Conservation (phyloP, 1,284 basidiomycete genomes). For the Ustilago nuda region DNA sequence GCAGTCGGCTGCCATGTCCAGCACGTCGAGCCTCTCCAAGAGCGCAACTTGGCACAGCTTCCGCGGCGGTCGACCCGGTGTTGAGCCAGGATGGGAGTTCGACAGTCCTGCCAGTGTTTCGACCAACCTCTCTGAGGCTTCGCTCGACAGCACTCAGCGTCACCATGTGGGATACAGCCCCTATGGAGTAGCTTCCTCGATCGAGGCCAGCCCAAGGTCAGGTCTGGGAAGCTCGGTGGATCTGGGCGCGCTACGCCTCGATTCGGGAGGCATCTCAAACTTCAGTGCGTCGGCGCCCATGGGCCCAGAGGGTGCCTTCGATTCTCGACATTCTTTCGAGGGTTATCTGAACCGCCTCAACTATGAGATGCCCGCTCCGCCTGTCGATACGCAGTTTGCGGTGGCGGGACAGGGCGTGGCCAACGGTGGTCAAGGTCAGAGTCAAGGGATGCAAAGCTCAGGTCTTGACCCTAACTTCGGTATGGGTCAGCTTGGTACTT, state of each 20-base stretch:
- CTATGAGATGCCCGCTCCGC: conserved; percentile 16
- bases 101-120: conserved; percentile 44
- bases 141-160: conserved; percentile 34
- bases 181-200: conserved; percentile 29
- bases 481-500: conserved; percentile 1
- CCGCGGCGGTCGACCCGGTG: conserved; percentile 21
- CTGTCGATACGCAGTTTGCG: conserved; percentile 11
- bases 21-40: conserved; percentile 17
- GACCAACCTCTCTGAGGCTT: conserved; percentile 44
- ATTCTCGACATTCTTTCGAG: conserved; percentile 10
- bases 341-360: conserved; percentile 17
- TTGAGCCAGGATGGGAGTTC: conserved; percentile 33
- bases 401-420: conserved; percentile 8
- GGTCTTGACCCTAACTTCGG: conserved; percentile 13
- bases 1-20: conserved; percentile 20
- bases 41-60: conserved; percentile 30
- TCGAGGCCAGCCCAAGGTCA: conserved; percentile 38
- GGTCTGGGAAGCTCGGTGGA: conserved; percentile 41
- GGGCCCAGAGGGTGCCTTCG: conserved; percentile 11
- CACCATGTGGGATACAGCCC: conserved; percentile 32
- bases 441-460: background rate
- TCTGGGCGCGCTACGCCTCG: conserved; percentile 36
- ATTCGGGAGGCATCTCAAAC: conserved; percentile 21
- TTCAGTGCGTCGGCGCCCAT: background rate
- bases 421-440: background rate